Conservation (phyloP, 768 basidiomycete species). For the Mycena filopes region DNA sequence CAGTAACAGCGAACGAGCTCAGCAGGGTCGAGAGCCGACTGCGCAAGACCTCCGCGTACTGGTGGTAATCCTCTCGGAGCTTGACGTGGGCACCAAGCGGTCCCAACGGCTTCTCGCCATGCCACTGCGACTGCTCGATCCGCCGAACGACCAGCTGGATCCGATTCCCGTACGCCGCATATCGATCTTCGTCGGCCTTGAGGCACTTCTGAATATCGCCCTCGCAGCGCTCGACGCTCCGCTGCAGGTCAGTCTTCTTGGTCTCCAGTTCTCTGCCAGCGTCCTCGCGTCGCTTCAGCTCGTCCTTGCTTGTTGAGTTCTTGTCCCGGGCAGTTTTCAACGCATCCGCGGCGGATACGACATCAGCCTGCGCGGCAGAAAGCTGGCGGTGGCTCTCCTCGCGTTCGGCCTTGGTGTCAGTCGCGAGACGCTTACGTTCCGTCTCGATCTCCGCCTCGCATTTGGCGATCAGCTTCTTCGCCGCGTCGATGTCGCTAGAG, state of each 20-base stretch:
- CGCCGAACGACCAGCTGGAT: conserved; percentile 67
- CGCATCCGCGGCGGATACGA: conserved; percentile 50
- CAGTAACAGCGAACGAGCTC: conserved; percentile 79
- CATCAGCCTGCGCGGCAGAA: conserved; percentile 52
- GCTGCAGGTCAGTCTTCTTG: conserved; percentile 44
- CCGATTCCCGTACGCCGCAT: conserved; percentile 70
- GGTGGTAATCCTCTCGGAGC: conserved; percentile 63
- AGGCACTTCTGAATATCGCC: conserved; percentile 60
- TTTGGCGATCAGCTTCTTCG: conserved; percentile 47
- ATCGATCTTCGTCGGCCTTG: conserved; percentile 64
- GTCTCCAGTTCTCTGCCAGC: conserved; percentile 51
- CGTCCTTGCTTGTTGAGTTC: conserved; percentile 44
- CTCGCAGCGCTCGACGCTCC: conserved; percentile 57
- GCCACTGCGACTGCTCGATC: conserved; percentile 66
- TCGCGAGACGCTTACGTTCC: conserved; percentile 64
- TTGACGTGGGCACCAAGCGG: conserved; percentile 86
- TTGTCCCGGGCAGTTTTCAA: conserved; percentile 35
- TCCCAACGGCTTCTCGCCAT: conserved; percentile 74
- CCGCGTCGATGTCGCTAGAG: conserved; percentile 47
- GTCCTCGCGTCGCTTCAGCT: conserved; percentile 42
- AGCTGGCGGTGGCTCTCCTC: conserved; percentile 67
- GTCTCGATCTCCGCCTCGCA: conserved; percentile 61
- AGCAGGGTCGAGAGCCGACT: conserved; percentile 67
- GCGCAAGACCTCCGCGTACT: conserved; percentile 76
- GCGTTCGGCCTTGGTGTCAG: conserved; percentile 70